These are phyloP conservation scores for Fusarium secorum DNA, from an alignment of 2,329 filamentous ascomycete genomes.

Conservation along the genomic window DNA sequence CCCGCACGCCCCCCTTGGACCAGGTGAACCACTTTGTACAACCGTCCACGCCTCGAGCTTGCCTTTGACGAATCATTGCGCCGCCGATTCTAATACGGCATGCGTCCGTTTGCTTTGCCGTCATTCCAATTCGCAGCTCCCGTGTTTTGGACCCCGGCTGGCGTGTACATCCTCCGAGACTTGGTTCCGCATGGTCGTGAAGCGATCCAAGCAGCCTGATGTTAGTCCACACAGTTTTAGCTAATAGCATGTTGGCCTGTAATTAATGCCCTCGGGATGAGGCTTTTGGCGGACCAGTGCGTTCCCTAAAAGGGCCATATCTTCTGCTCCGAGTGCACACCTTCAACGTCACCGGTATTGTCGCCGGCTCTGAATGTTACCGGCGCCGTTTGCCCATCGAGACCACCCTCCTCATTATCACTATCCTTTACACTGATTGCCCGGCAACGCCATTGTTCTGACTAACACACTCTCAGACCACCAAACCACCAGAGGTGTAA, in stretches of 20 bases:
- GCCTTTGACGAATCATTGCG: conserved; percentile 36
- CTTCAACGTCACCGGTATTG: conserved; percentile 15
- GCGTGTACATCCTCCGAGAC: conserved; percentile 29
- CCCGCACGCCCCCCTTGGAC: conserved; percentile 34
- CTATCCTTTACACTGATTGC: neutral
- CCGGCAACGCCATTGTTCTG: neutral
- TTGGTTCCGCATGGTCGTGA: conserved; percentile 36
- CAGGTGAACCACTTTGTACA: conserved; percentile 32
- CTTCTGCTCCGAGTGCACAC: conserved; percentile 29
- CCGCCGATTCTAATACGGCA: conserved; percentile 36
- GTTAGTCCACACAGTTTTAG: conserved; percentile 41
- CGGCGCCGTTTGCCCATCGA: conserved; percentile 20
- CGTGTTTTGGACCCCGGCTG: conserved; percentile 25
- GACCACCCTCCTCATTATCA: conserved; percentile 8
- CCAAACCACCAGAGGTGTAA: neutral
- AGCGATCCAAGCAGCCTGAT: conserved; percentile 38
- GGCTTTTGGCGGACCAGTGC: conserved; percentile 36
- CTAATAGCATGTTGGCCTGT: conserved; percentile 38
- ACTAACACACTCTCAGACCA: neutral
- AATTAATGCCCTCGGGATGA: conserved; percentile 31
- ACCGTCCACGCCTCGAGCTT: conserved; percentile 25
- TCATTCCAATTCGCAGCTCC: conserved; percentile 36
- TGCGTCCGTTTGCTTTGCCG: conserved; percentile 35
- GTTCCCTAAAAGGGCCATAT: conserved; percentile 39
- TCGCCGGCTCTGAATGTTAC: conserved; percentile 7